Evolutionary conservation across 495 filamentous ascomycete genomes (phyloP).

Genomic region (Sporormia fimetaria): DNA sequence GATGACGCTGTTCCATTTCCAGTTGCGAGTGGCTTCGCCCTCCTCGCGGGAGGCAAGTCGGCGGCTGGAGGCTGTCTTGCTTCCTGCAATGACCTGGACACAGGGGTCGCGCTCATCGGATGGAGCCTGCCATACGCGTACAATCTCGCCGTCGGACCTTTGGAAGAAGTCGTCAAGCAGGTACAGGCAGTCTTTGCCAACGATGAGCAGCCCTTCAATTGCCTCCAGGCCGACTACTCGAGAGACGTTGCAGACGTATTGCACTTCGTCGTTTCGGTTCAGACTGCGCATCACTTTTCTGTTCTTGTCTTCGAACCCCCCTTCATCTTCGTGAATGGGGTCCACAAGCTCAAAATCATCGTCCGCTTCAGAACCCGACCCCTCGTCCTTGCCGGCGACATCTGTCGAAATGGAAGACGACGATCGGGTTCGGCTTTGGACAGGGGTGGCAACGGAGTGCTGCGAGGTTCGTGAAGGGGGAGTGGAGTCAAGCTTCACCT

Average conservation of each 20-base stretch:
- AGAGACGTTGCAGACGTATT: conserved; percentile 88
- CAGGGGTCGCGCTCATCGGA: conserved; percentile 88
- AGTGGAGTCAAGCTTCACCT: conserved; percentile 37
- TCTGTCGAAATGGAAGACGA: conserved; percentile 4
- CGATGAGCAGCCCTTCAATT: conserved; percentile 77
- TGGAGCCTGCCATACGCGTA: conserved; percentile 90
- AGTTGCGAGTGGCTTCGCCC: conserved; percentile 75
- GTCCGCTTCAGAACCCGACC: conserved; percentile 19
- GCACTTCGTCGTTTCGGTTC: conserved; percentile 83
- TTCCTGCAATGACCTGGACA: conserved; percentile 78
- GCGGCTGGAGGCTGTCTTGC: conserved; percentile 39
- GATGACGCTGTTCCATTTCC: conserved; percentile 88
- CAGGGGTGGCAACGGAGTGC: conserved; percentile 34
- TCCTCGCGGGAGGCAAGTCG: conserved; percentile 40
- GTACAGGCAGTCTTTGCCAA: conserved; percentile 89
- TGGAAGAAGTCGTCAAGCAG: conserved; percentile 94
- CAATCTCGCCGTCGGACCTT: conserved; percentile 84
- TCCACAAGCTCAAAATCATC: conserved; percentile 94
- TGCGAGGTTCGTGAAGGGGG: conserved; percentile 21
- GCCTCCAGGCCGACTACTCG: conserved; percentile 88
- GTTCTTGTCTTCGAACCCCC: conserved; percentile 92
- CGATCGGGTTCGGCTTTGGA: conserved; percentile 2
- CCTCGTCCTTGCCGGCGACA: conserved; percentile 5
- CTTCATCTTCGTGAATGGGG: conserved; percentile 69
- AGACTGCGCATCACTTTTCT: conserved; percentile 92